Percentiles rank a stretch among this genome's conserved stretches.
Evolutionary conservation across 768 basidiomycete genomes (phyloP).

Genomic region (Ramaria sp.): DNA sequence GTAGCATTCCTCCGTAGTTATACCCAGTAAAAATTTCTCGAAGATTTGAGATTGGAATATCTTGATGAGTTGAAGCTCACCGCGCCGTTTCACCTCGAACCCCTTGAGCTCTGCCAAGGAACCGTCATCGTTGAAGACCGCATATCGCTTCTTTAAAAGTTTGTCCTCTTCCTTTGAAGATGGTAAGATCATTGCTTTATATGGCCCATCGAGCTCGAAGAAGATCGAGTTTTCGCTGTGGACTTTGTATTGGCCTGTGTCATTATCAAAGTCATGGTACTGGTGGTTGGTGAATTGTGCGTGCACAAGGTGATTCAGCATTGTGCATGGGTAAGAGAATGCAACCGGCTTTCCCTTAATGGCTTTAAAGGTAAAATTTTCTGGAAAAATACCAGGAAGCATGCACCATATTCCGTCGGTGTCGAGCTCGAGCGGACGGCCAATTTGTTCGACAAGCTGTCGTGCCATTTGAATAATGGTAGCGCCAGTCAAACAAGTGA

Average conservation of each 20-base stretch:
- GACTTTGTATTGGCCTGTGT: conserved; percentile 76
- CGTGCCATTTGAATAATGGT: conserved; percentile 99
- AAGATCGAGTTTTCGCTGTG: conserved; percentile 98
- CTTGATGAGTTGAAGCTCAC: conserved; percentile 97
- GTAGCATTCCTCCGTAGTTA: conserved; percentile 93
- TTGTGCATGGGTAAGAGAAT: conserved; percentile 97
- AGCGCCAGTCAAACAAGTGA: conserved; percentile 95
- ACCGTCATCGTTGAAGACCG: conserved; percentile 97
- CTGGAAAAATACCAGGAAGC: conserved; percentile 95
- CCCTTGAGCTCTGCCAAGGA: conserved; percentile 97
- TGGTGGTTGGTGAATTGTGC: conserved; percentile 95
- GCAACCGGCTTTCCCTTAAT: conserved; percentile 74
- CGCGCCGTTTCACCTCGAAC: conserved; percentile 96
- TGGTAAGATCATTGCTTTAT: conserved; percentile 97
- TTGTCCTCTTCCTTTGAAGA: conserved; percentile 99
- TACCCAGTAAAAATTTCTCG: conserved; percentile 90
- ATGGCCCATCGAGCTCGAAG: conserved; percentile 97
- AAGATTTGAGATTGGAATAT: conserved; percentile 99
- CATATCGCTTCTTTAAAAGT: conserved; percentile 94
- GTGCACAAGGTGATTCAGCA: conserved; percentile 97
- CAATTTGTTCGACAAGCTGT: conserved; percentile 93
- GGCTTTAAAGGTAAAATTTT: conserved; percentile 94
- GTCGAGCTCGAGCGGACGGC: conserved; percentile 92
- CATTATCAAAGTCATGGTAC: conserved; percentile 85
- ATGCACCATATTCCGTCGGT: conserved; percentile 99